phyloP scores from a whole-genome alignment of 257 asterid species.

The Echites panduratus region DNA sequence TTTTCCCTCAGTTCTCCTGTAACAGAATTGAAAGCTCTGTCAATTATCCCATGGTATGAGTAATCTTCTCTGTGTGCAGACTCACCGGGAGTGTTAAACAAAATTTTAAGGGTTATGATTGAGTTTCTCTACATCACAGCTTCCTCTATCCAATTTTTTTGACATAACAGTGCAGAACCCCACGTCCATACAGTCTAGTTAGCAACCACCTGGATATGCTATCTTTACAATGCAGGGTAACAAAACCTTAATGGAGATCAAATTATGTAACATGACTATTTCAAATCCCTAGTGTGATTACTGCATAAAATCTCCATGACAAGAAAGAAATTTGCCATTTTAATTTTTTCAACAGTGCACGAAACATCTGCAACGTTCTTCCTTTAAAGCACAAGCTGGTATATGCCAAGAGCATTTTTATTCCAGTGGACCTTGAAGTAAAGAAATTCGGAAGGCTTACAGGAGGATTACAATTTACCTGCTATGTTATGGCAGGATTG shows the following conservation, averaged over 20 bases:
- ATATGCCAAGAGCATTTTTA: not conserved
- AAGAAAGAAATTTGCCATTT: not conserved
- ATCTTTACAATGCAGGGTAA: not conserved
- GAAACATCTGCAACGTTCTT: not conserved
- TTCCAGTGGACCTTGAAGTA: not conserved
- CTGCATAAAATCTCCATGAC: not conserved
- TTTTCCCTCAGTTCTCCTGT: slow-evolving; percentile 39
- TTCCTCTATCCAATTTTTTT: not conserved
- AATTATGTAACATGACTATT: not conserved
- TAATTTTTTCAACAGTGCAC: not conserved
- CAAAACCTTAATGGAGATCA: not conserved
- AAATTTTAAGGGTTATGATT: not conserved
- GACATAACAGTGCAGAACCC: not conserved
- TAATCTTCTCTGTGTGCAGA: not conserved
- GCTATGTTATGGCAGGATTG: slow-evolving; percentile 15
- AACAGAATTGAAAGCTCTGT: slow-evolving; percentile 13
- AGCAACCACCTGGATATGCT: not conserved
- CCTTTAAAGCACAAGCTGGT: not conserved
- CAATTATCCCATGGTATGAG: not conserved
- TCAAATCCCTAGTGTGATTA: not conserved
- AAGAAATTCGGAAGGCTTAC: not conserved
- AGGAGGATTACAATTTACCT: slow-evolving; percentile 15
- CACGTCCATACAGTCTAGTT: not conserved
- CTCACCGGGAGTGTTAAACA: not conserved
- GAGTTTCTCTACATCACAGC: not conserved